These are phyloP conservation scores for Cladosporium sp. DNA, from an alignment of 2,329 filamentous ascomycete genomes.

Conservation along the genomic window DNA sequence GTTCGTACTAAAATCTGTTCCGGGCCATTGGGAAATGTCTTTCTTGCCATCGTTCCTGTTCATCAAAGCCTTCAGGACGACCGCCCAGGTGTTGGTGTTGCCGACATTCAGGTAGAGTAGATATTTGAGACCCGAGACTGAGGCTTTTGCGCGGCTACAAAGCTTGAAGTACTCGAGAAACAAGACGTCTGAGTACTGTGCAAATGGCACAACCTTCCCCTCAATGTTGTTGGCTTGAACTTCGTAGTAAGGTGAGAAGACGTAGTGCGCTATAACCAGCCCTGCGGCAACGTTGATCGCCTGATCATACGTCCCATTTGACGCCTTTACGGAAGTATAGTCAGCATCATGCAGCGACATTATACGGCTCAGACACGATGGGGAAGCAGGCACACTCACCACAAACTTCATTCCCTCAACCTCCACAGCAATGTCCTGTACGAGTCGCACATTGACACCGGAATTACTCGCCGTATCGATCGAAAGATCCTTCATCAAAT, in stretches of 20 bases:
- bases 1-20: background rate
- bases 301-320: conserved; percentile 1
- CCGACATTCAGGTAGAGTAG: conserved; percentile 5
- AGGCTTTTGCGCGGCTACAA: background rate
- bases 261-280: conserved; percentile 2
- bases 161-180: conserved; percentile 7
- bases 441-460: conserved; percentile 2
- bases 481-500: conserved; percentile 4
- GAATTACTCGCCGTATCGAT: conserved; percentile 9
- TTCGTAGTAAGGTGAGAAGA: conserved; percentile 8
- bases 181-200: conserved; percentile 8
- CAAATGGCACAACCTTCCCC: background rate
- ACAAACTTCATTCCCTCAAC: conserved; percentile 6
- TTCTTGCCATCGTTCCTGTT: conserved; percentile 3
- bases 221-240: background rate
- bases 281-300: conserved; percentile 5
- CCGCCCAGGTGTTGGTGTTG: conserved; percentile 1
- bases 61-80: background rate
- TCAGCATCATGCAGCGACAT: background rate
- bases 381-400: background rate
- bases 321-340: background rate
- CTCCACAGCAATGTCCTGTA: conserved; percentile 7
- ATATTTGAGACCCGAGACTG: background rate
- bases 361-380: too few species aligned
- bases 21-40: conserved; percentile 7